Evolutionary conservation across 805 yeast species (phyloP).

Genomic region (Pichia insulana): DNA sequence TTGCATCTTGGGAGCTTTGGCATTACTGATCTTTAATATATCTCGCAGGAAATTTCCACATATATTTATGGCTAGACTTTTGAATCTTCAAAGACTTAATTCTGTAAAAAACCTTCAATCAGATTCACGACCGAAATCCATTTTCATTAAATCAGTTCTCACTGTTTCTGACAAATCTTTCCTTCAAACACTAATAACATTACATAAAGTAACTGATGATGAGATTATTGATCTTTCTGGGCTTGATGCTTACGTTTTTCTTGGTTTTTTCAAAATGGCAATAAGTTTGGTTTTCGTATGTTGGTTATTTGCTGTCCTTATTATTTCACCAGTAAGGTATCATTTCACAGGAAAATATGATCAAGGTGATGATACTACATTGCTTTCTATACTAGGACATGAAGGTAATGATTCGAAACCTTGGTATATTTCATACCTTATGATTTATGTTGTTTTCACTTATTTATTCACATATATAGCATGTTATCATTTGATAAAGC

Average conservation of each 20-base stretch:
- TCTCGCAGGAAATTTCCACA: constrained; percentile 69
- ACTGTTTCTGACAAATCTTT: constrained; percentile 6
- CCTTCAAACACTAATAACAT: constrained; percentile 16
- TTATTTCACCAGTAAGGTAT: constrained; percentile 80
- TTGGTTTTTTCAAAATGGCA: constrained; percentile 85
- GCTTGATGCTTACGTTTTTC: constrained; percentile 84
- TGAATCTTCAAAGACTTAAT: constrained; percentile 27
- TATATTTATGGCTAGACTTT: constrained; percentile 73
- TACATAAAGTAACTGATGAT: constrained; percentile 57
- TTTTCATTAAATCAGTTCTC: constrained; percentile 1
- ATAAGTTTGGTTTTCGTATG: constrained; percentile 59
- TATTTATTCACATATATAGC: constrained; percentile 73
- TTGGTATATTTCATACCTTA: constrained; percentile 41
- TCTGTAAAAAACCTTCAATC: too few relatives aligned
- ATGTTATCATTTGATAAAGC: constrained; percentile 50
- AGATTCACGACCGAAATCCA: not conserved
- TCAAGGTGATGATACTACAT: constrained; percentile 36
- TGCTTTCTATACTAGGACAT: too few relatives aligned
- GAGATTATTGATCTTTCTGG: constrained; percentile 87
- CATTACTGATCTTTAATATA: constrained; percentile 61
- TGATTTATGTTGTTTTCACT: constrained; percentile 85
- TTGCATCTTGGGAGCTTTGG: constrained; percentile 52
- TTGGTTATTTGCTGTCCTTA: constrained; percentile 57
- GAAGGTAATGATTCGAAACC: constrained; percentile 23
- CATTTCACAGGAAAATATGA: constrained; percentile 77